These are phyloP conservation scores for Arabidopsis lyrata DNA, from an alignment of 441 rosid genomes.

Conservation along the genomic window DNA sequence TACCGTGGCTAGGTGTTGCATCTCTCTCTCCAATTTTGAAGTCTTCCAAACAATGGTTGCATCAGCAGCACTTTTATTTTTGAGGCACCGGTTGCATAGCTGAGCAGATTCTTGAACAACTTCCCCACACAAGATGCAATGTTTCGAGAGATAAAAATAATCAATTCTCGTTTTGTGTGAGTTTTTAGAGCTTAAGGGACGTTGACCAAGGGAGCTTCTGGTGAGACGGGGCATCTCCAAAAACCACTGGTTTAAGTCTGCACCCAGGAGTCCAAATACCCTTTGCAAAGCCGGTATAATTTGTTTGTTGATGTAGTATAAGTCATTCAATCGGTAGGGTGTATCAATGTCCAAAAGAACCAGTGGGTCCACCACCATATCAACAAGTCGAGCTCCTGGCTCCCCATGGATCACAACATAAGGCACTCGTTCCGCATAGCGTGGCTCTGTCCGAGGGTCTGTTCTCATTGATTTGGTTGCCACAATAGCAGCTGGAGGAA, in stretches of 20 bases:
- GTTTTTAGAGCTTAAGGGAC: slow-evolving; percentile 54
- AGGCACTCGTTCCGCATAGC: slow-evolving; percentile 91
- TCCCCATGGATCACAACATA: slow-evolving; percentile 94
- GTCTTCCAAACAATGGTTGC: slow-evolving; percentile 78
- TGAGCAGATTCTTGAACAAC: slow-evolving; percentile 75
- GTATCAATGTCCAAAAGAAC: slow-evolving; percentile 81
- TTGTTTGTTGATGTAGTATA: slow-evolving; percentile 92
- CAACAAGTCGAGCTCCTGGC: slow-evolving; percentile 94
- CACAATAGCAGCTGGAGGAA: slow-evolving; percentile 96
- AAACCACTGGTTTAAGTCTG: slow-evolving; percentile 85
- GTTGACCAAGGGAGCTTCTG: slow-evolving; percentile 71
- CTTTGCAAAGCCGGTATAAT: slow-evolving; percentile 94
- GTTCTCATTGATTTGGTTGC: slow-evolving; percentile 85
- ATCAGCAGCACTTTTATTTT: slow-evolving; percentile 61
- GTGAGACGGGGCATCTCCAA: slow-evolving; percentile 84
- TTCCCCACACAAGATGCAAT: slow-evolving; percentile 88
- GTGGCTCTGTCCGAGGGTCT: slow-evolving; percentile 93
- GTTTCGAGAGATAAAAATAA: slow-evolving; percentile 84
- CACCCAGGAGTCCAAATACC: slow-evolving; percentile 89
- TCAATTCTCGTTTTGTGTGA: slow-evolving; percentile 78
- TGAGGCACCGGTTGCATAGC: slow-evolving; percentile 72
- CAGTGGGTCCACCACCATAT: slow-evolving; percentile 96
- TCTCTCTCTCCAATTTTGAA: slow-evolving; percentile 83
- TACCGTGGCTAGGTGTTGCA: slow-evolving; percentile 88
- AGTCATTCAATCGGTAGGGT: slow-evolving; percentile 82